phyloP scores from a whole-genome alignment of 2,329 filamentous ascomycete species.

The Tolypocladium tundrense region DNA sequence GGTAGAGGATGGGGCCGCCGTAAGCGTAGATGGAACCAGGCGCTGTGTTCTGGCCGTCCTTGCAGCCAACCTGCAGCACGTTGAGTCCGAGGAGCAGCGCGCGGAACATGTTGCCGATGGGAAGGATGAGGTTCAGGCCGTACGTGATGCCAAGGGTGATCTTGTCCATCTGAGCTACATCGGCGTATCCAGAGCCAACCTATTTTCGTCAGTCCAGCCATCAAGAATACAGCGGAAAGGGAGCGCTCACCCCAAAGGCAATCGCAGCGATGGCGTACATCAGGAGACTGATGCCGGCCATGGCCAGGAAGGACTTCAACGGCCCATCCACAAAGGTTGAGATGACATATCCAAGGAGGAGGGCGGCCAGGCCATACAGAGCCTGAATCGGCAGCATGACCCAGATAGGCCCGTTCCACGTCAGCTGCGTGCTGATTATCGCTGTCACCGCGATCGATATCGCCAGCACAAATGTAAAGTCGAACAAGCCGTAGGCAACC shows the following conservation, averaged over 20 bases:
- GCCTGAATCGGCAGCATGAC: slow-evolving; percentile 70
- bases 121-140: slow-evolving; percentile 11
- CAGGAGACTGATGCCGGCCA: slow-evolving; percentile 43
- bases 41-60: slow-evolving; percentile 48
- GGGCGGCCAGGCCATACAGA: slow-evolving; percentile 67
- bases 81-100: slow-evolving; percentile 67
- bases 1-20: slow-evolving; percentile 71
- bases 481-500: slow-evolving; percentile 68
- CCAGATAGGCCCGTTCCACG: slow-evolving; percentile 61
- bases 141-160: slow-evolving; percentile 6
- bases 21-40: slow-evolving; percentile 56
- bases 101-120: slow-evolving; percentile 44
- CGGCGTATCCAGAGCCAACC: slow-evolving; percentile 6
- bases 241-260: too few species aligned
- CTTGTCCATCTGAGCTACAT: slow-evolving; percentile 7
- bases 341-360: slow-evolving; percentile 57
- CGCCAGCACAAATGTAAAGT: slow-evolving; percentile 58
- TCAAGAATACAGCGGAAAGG: too few species aligned
- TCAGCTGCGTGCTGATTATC: slow-evolving; percentile 17
- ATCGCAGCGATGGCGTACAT: slow-evolving; percentile 48
- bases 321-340: slow-evolving; percentile 53
- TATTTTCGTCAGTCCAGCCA: neutral
- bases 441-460: slow-evolving; percentile 46
- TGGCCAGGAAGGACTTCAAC: slow-evolving; percentile 59
- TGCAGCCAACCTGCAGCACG: slow-evolving; percentile 65